Base-by-base conservation (phyloP, 2,329 filamentous ascomycete species). In the Colletotrichum magnum region DNA sequence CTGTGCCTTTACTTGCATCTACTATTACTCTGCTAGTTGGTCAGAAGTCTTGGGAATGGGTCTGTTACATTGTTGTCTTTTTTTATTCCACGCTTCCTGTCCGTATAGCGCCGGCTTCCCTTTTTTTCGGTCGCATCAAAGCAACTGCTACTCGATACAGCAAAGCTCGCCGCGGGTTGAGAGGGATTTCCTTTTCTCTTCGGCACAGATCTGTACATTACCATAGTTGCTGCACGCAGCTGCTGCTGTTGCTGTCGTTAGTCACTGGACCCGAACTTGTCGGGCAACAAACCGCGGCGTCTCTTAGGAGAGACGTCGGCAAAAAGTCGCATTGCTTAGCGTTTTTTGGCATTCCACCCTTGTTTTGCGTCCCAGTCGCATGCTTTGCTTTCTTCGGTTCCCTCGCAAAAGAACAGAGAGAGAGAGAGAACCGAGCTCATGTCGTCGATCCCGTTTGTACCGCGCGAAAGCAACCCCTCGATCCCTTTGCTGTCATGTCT, bases 151-250 rank as follows among this genome's bases (percentile, higher is more conserved):
- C 77, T 79, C 75, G 78, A 78, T 76, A 80, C 77, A 79, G 77
- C 72, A 77, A 77, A 80, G 75, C 72, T 78, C 79, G 68, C 68
- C 64, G 61, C 52, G 63, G 81, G 80, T 82, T 80, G 79, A 76
- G 76, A 80, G 74, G 74, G 75, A 75, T 75, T 71, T 75, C 75
- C 76, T 73, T 74, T 70, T 73, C 76, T 77, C 72, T 73, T 76
- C 77, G 76, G 73, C 77, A 79, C 80, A 81, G 80, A 83, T 81
- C 81, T 88, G 86, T 88, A 88, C 84, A 87, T 86, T 88, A 88
- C 81, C 78, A 80, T 84, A 83, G 82, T 82, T 79, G 66, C 66
- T 69, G 80, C 82, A 76, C 76, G 77, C 80, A 80, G 67, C 81
- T 80, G 82, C 81, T 83, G 84, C 76, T 76, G 73, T 76, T 77